A percentile compares a stretch with the other conserved stretches of the same genome.
These are phyloP conservation scores for Chlamydomonas incerta DNA, from an alignment of 139 green algal species.

Conservation along the genomic window DNA sequence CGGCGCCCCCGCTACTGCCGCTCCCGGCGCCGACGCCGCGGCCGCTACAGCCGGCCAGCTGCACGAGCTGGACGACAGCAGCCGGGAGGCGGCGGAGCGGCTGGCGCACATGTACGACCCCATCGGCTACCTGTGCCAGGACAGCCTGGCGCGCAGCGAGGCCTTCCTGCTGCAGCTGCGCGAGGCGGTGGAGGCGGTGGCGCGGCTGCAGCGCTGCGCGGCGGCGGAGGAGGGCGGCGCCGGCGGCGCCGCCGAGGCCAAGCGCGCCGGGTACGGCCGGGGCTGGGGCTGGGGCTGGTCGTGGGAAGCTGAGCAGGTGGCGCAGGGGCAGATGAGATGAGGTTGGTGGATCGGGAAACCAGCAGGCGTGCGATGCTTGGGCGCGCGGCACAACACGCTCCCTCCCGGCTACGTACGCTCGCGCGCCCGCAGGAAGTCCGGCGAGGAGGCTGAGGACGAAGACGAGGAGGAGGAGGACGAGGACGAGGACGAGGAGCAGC, in stretches of 20 bases:
- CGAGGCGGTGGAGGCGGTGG: background rate
- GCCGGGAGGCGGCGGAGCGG: background rate
- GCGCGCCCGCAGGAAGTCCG: background rate
- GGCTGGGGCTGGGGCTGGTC: no score
- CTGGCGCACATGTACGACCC: slow-evolving; percentile 37
- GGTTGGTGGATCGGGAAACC: background rate
- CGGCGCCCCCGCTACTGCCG: background rate
- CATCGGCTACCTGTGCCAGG: slow-evolving; percentile 43
- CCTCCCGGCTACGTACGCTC: no score
- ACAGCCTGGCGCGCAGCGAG: slow-evolving; percentile 30
- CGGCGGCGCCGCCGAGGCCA: background rate
- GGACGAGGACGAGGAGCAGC: background rate
- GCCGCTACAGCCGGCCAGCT: background rate
- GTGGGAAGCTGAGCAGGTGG: no score
- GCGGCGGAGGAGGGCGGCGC: background rate
- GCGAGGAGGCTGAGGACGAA: background rate
- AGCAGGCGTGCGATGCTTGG: no score
- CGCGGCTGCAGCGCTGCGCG: background rate
- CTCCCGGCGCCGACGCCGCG: background rate
- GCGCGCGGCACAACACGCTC: no score
- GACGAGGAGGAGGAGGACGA: slow-evolving; percentile 4
- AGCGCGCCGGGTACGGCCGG: no score
- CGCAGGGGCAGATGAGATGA: background rate
- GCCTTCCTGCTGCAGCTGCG: slow-evolving; percentile 25
- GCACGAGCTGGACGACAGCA: background rate